Conservation (phyloP, 163 green algal species). For the Scenedesmus sp. region DNA sequence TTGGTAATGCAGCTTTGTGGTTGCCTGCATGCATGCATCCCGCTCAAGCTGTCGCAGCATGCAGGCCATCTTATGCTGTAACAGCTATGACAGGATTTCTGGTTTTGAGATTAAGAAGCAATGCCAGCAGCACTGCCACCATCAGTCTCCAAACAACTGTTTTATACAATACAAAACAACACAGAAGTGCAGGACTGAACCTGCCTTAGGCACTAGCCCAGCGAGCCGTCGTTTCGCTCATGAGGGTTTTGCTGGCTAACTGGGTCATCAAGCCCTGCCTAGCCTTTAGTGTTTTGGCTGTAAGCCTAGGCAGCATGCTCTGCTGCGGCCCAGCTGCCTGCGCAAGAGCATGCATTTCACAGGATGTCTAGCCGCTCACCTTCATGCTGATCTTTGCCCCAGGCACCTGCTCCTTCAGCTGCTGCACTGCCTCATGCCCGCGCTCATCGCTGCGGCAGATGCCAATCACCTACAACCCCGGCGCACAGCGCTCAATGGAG, state of each 20-base stretch:
- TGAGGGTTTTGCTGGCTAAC: too few relatives aligned
- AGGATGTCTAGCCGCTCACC: not conserved
- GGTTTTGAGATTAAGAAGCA: too few relatives aligned
- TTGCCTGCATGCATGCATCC: not conserved
- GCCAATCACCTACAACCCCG: conserved; percentile 42
- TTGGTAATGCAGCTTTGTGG: not conserved
- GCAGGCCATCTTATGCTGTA: too few relatives aligned
- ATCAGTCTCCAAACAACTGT: not conserved
- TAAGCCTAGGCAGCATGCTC: not conserved
- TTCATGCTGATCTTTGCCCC: conserved; percentile 27
- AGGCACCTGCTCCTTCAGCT: conserved; percentile 27
- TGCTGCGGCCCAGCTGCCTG: not conserved
- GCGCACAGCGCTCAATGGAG: too few relatives aligned
- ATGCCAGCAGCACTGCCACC: not conserved
- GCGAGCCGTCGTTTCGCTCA: too few relatives aligned
- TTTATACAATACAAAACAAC: not conserved
- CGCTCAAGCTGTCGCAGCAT: not conserved
- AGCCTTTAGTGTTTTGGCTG: too few relatives aligned
- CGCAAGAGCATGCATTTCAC: not conserved
- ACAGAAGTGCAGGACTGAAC: too few relatives aligned
- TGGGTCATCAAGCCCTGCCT: not conserved
- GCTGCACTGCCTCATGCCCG: not conserved
- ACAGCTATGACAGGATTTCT: too few relatives aligned
- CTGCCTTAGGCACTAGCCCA: too few relatives aligned
- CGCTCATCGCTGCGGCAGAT: conserved; percentile 29